Percentiles rank a stretch among this genome's conserved stretches.
Evolutionary conservation across 148 eudicot genomes (phyloP).

Genomic region (Gaultheria prostrata): DNA sequence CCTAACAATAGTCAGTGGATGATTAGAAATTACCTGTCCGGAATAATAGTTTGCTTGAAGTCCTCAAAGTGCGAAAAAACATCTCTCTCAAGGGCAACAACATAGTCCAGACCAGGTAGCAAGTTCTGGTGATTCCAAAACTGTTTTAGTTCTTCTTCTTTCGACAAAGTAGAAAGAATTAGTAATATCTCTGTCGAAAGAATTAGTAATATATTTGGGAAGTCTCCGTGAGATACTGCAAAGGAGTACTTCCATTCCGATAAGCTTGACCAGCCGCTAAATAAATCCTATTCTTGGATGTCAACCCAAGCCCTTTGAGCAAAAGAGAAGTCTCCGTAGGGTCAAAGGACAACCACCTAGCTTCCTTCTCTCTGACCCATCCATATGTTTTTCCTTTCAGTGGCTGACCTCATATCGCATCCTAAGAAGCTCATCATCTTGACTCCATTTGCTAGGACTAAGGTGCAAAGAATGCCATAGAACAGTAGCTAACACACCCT

Average conservation of each 20-base stretch:
- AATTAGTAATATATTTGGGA: constrained; percentile 65
- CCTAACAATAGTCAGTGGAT: background rate
- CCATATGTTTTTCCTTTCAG: constrained; percentile 98
- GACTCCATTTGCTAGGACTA: constrained; percentile 33
- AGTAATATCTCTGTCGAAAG: constrained; percentile 74
- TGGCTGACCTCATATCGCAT: constrained; percentile 89
- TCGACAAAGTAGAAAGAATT: constrained; percentile 73
- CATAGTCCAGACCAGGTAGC: constrained; percentile 94
- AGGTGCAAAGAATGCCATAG: background rate
- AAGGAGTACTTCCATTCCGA: constrained; percentile 67
- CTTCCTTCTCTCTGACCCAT: constrained; percentile 70
- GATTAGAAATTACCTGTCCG: constrained; percentile 65
- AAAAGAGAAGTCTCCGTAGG: constrained; percentile 83
- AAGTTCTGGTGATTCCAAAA: constrained; percentile 85
- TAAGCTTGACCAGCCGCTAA: constrained; percentile 94
- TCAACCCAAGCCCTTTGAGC: constrained; percentile 74
- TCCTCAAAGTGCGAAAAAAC: constrained; percentile 88
- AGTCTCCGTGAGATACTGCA: constrained; percentile 67
- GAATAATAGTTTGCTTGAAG: constrained; percentile 80
- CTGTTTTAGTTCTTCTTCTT: constrained; percentile 68
- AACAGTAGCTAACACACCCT: no score
- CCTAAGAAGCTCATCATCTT: constrained; percentile 71
- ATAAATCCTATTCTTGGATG: constrained; percentile 75
- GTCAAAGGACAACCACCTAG: constrained; percentile 94
- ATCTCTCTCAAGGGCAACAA: constrained; percentile 85